Evolutionary conservation across 2,329 filamentous ascomycete species (phyloP).

Genomic region (Pseudogymnoascus sp.): DNA sequence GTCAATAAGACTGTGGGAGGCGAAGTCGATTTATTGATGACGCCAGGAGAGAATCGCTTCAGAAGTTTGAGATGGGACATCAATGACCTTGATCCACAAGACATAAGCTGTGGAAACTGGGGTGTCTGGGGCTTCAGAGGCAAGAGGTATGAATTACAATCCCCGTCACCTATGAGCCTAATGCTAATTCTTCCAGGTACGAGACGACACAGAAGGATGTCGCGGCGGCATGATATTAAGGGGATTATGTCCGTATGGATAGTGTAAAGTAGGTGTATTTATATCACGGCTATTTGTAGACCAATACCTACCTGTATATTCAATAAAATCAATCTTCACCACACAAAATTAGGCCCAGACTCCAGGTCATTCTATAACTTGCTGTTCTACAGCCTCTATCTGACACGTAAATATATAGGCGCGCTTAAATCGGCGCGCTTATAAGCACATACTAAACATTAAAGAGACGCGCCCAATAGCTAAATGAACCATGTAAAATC

Average conservation of each 20-base stretch:
- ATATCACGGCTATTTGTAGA: slow-evolving; percentile 6
- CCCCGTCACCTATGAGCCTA: slow-evolving; percentile 12
- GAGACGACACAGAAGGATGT: slow-evolving; percentile 28
- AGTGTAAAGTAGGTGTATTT: slow-evolving; percentile 6
- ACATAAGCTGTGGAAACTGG: slow-evolving; percentile 94
- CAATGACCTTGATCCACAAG: slow-evolving; percentile 90
- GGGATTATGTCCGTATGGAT: not conserved
- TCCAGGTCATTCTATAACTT: not conserved
- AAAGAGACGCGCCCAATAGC: not conserved
- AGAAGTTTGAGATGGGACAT: slow-evolving; percentile 93
- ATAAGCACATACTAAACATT: not conserved
- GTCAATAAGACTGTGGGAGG: slow-evolving; percentile 77
- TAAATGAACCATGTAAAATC: not conserved
- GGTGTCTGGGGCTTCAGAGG: slow-evolving; percentile 95
- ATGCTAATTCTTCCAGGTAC: slow-evolving; percentile 21
- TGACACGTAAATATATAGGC: not conserved
- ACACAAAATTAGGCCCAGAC: not conserved
- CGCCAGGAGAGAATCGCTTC: slow-evolving; percentile 91
- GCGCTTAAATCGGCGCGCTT: not conserved
- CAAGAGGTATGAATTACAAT: slow-evolving; percentile 62
- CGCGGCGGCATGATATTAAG: not conserved
- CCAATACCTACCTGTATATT: slow-evolving; percentile 7
- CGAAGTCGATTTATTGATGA: slow-evolving; percentile 85
- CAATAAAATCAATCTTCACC: slow-evolving; percentile 7
- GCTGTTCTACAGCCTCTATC: no score